Base-by-base conservation (phyloP, 148 eudicot species). In the Amaranthus cruentus region DNA sequence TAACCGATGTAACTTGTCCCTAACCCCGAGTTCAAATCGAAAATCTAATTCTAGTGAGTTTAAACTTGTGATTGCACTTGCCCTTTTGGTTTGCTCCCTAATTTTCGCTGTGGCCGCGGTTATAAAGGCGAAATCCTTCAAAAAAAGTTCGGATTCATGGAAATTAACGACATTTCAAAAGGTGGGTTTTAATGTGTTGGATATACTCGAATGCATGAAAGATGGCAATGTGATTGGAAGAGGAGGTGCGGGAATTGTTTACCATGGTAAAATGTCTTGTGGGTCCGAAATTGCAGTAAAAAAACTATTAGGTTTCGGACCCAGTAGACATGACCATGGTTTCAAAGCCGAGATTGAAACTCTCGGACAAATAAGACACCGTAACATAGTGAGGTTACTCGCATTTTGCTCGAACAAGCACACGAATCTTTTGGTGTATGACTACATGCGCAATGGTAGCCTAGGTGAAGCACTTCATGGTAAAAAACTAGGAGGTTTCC, bases 371-470 rank as follows among this genome's bases (percentile, higher is more conserved):
- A 96, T 96, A 51, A 76, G 99, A 74, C 99, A 96, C 67, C 75
- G 99, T 44, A 88, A 96, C 81, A 96, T 96, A 6, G 99, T 96
- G 13, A 85, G 86, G 47, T 81, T 96, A 4, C 71, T 96, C 0
- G 97, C 99, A 2, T 96, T 92, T 73, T 96, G 99, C 80, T 81
- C 97, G 0, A 92, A 90, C 78, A 89, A 85, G 74, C 88, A 87
- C 59, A 83, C 92, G 2, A 92, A 96, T 65, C 70, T 92, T 2
- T 83, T 92, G 6, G 91, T 96, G 5, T 96, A 92, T 63, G 97
- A 92, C 83, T 92, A 96, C 87, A 96, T 96, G 97, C 82, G 92
- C 5, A 96, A 96, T 7, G 99, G 99, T 28, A 92, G 99, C 83
- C 77, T 96, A 67, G 97, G 99, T 0, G 99, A 96, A 68, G 96